Percentiles rank a stretch among this genome's conserved stretches.
Evolutionary conservation across 345 rosid species (phyloP).

Genomic region (Eucalyptus cloeziana): DNA sequence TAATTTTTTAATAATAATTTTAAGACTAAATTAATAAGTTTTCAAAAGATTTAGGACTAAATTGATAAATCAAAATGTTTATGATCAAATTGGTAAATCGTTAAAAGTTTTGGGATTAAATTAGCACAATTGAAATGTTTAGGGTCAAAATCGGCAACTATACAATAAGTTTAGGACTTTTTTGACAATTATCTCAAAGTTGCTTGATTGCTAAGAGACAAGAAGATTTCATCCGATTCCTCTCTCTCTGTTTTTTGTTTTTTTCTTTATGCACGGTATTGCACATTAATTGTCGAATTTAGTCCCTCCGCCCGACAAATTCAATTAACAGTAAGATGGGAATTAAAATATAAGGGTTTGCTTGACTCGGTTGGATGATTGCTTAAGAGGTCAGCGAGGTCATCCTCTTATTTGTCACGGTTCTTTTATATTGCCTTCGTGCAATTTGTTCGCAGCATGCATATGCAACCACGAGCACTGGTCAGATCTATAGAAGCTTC

Average conservation of each 20-base stretch:
- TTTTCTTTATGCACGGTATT: rapidly evolving
- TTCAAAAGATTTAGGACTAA: no score
- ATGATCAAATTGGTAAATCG: rapidly evolving
- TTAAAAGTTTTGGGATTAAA: no score
- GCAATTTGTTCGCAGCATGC: background rate
- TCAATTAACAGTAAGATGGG: background rate
- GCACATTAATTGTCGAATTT: background rate
- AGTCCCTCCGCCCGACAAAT: background rate
- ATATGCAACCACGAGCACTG: background rate
- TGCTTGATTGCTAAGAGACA: background rate
- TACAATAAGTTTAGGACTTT: no score
- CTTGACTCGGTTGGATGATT: background rate
- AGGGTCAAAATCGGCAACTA: rapidly evolving
- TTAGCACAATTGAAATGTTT: background rate
- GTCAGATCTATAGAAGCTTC: background rate
- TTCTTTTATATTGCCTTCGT: background rate
- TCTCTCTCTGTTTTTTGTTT: rapidly evolving
- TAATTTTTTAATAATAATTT: no score
- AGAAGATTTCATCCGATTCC: background rate
- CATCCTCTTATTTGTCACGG: background rate
- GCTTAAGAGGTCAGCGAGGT: background rate
- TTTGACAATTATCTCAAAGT: background rate
- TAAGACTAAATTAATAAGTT: no score
- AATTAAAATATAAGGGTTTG: background rate
- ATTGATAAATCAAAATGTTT: no score